Evolutionary conservation across 371 early-diverging fungal species (phyloP), one percentile per base, ranked within the genome.

Genomic region (Zancudomyces culisetae): DNA sequence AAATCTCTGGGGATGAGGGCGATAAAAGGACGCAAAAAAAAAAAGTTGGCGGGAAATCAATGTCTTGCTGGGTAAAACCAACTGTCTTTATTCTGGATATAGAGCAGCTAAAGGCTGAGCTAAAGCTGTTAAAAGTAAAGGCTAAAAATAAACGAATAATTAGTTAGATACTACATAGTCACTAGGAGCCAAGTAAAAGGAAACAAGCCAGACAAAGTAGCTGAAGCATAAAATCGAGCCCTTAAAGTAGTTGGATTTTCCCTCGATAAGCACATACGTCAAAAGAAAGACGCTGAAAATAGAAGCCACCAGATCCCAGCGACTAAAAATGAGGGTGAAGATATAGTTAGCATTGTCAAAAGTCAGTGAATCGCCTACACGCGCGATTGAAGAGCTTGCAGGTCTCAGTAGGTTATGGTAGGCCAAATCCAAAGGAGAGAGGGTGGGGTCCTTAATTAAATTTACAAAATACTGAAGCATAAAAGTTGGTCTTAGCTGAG

Each of bases 201-300:
- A 6, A 35, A 15, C 15, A 15, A 90, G 64, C 47, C 92, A 65
- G 1, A 93, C 80, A 15, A 69, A 58, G 66, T 95, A 95, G 29
- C 83, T 81, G 15, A 91, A 58, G 27, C 81, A 72, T 43, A 95
- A 69, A 52, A 95, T 87, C n/a, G 85, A 69, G 8, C 95, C 95
- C 68, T 94, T 90, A 59, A 94, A 94, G 69, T 92, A 91, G 61
- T 94, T 92, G 45, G 81, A 70, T 68, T 85, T 91, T 55, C 93
- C 93, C 69, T 94, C 95, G 57, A 81, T 82, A 60, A 89, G 91
- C 26, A 87, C 81, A 57, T 89, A 88, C 6, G 80, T 81, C 47
- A 85, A 63, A 50, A 91, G 59, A 59, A 91, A 89, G 43, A 90
- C 87, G 24, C 85, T 81, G 55, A 92, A 83, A n/a, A 90, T 55